These are phyloP conservation scores for Iris macrosiphon DNA, from an alignment of 106 monocot species.

Conservation along the genomic window DNA sequence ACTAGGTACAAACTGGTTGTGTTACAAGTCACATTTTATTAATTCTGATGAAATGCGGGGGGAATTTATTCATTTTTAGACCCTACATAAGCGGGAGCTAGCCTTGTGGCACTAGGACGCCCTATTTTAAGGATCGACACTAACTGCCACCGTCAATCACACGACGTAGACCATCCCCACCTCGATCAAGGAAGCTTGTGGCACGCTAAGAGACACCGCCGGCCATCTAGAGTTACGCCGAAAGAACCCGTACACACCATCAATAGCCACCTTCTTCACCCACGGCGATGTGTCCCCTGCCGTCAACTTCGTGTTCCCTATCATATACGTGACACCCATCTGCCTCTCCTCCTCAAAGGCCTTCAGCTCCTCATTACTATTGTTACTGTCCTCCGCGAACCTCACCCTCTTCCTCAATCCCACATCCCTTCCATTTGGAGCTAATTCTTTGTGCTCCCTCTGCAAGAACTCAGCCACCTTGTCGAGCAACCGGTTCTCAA, in stretches of 20 bases:
- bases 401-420: constrained; percentile 15
- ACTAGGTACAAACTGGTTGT: too few species aligned
- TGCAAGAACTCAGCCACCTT: constrained; percentile 59
- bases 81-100: too few species aligned
- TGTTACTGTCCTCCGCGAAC: constrained; percentile 8
- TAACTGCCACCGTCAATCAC: too few species aligned
- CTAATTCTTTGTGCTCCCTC: constrained; percentile 8
- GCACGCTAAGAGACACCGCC: constrained; percentile 36
- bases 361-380: constrained; percentile 38
- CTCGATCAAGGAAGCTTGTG: constrained; percentile 53
- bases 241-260: constrained; percentile 55
- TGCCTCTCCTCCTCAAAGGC: constrained; percentile 57
- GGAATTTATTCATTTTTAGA: too few species aligned
- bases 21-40: too few species aligned
- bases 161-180: constrained; percentile 73
- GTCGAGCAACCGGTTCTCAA: constrained; percentile 57
- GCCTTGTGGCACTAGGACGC: too few species aligned
- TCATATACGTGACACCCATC: constrained; percentile 69
- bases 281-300: constrained; percentile 40
- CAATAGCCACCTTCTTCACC: constrained; percentile 44
- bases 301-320: constrained; percentile 46
- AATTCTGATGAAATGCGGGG: too few species aligned
- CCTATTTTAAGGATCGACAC: too few species aligned
- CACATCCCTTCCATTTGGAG: neutral
- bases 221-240: constrained; percentile 53